Evolutionary conservation across 768 basidiomycete species (phyloP), one percentile per base, ranked within the genome.

Genomic region (Naganishia kalamii): DNA sequence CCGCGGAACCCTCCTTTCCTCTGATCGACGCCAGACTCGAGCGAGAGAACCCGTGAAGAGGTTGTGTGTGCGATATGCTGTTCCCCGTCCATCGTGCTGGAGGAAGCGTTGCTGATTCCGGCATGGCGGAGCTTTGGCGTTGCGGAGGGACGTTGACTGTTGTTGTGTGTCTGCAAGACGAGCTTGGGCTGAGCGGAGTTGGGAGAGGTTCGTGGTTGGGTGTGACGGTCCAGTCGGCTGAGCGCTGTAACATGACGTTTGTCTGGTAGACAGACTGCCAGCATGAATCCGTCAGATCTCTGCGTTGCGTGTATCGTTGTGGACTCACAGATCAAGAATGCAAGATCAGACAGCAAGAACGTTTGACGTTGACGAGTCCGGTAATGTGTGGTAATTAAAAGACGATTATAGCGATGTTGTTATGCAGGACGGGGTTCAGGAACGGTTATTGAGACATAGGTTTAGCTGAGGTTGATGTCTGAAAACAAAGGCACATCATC

Each of bases 71-170:
- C 13, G 52, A 33, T 32, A 21, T 54, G 33, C 52, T 54, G 52
- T 54, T 54, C 33, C 33, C 30, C 2, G 52, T 33, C 19, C 33
- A 35, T n/a, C 32, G 33, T 37, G 35, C 3, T 35, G 52, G 33
- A 37, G 52, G 52, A n/a, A 54, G 33, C 25, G 52, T 54, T 21
- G 52, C 52, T 4, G 52, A 54, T 23, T 54, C 52, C 5, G 52
- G 52, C 52, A 54, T 54, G 52, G 52, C 52, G n/a, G 52, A 54
- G 33, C 52, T 37, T n/a, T 54, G 52, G 17, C 32, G 19, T 19
- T 54, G 21, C 19, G 52, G 32, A 1, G 21, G 52, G 25, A 19
- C 8, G 32, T 35, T 19, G 33, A 54, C n/a, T 3, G 33, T n/a
- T n/a, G 43, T 23, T 3, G 52, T 54, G 52, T 37, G 35, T 37